Percentiles rank a stretch among this genome's conserved stretches.
phyloP scores from a whole-genome alignment of 768 basidiomycete species.

The Boletus bicolor region DNA sequence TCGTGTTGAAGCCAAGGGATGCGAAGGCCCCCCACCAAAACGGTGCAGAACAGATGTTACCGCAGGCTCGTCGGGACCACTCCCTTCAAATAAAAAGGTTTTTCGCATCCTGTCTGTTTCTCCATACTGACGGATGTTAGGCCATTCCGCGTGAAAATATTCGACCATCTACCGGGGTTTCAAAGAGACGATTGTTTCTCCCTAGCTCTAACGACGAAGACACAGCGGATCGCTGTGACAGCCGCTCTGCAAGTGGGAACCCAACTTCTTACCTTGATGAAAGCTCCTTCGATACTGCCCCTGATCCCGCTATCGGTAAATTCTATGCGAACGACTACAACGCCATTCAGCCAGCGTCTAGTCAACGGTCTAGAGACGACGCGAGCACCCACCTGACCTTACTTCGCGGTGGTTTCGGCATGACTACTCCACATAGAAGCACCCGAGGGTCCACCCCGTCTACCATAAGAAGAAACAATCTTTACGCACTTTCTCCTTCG shows the following conservation, averaged over 20 bases:
- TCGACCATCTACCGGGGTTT: background rate
- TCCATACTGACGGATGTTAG: constrained; percentile 12
- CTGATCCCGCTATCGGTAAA: constrained; percentile 5
- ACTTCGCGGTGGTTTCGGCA: background rate
- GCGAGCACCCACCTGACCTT: background rate
- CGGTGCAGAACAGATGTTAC: constrained; percentile 7
- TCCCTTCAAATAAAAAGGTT: constrained; percentile 14
- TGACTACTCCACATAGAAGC: background rate
- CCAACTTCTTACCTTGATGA: constrained; percentile 24
- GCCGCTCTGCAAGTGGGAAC: background rate
- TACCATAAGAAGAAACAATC: constrained; percentile 2
- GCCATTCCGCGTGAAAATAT: background rate
- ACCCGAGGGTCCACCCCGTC: background rate
- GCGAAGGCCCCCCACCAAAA: constrained; percentile 17
- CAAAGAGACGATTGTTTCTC: constrained; percentile 19
- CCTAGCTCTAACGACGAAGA: constrained; percentile 13
- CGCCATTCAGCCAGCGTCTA: constrained; percentile 2
- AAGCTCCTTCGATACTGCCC: constrained; percentile 29
- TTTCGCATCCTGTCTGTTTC: background rate
- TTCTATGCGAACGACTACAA: background rate
- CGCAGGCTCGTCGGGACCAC: background rate
- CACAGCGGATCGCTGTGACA: background rate
- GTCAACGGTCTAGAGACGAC: constrained; percentile 8
- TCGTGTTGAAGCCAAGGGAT: constrained; percentile 35
- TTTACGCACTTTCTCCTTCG: constrained; percentile 22